Base-by-base conservation (phyloP, 306 rosid genomes). In the Citrullus mucosospermus region DNA sequence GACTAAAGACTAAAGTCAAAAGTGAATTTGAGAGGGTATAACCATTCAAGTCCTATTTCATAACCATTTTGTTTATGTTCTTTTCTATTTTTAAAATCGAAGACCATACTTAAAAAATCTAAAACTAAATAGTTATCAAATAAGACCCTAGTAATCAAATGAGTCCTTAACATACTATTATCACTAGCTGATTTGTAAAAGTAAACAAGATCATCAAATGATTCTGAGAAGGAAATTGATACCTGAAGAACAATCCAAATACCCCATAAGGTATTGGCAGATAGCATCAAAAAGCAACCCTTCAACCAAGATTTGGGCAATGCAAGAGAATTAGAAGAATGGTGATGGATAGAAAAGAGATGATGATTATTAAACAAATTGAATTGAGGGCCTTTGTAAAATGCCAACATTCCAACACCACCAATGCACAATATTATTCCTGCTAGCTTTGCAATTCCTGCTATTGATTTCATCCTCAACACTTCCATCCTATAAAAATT, bases 161-260 rank as follows among this genome's bases (percentile, higher is more conserved):
- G 36, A 36, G 39, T 4, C 6, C 6, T 36, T 36, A 36, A 36
- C 39, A 36, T 36, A 36, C 5, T 36, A 36, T 36, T 36, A 36
- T 5, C 5, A 0, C 6, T 36, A 4, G 39, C 39, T 36, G 39
- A 36, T 36, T 36, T 36, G 6, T 36, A 36, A 36, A 36, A 4
- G 48, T 43, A 43, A 43, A 43, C 10, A 7, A 32, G 10, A 43
- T 43, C 10, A 43, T 43, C 10, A 43, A 8, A 43, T 2, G 11
- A 6, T 43, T 43, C 10, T 10, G 8, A 43, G 48, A 43, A 48
- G 17, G 30, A 9, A 41, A 4, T 0, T 2, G 15, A 28, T 85
- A 93, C 98, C 91, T 93, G 97, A 0, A 91, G 80, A 39, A 93
- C 97, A 85, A 93, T 90, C 92, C 93, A 93, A 10, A 86, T 28